phyloP scores from a whole-genome alignment of 1,139 yeast species.

The Sugiyamaella castrensis region DNA sequence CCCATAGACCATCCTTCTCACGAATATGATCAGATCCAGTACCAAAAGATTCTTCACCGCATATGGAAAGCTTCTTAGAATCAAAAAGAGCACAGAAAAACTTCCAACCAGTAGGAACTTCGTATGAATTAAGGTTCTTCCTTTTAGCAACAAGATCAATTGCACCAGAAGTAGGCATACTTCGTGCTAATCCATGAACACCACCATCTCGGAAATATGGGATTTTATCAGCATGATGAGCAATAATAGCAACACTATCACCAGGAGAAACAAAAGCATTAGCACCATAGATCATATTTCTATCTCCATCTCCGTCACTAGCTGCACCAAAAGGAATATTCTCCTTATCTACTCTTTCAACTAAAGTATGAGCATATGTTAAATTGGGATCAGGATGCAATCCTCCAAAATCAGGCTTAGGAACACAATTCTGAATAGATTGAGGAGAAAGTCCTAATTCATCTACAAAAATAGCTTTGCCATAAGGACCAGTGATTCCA shows the following conservation, averaged over 20 bases:
- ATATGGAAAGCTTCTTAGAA: slow-evolving; percentile 86
- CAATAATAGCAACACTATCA: slow-evolving; percentile 95
- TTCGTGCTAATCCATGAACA: slow-evolving; percentile 90
- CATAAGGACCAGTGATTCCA: slow-evolving; percentile 98
- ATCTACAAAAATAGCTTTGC: slow-evolving; percentile 74
- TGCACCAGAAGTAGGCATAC: slow-evolving; percentile 97
- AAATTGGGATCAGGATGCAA: slow-evolving; percentile 97
- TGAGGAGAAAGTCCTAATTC: slow-evolving; percentile 74
- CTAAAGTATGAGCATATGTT: slow-evolving; percentile 88
- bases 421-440: slow-evolving; percentile 73
- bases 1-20: slow-evolving; percentile 98
- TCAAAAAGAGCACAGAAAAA: slow-evolving; percentile 95
- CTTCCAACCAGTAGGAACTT: slow-evolving; percentile 99
- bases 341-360: slow-evolving; percentile 74
- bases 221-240: slow-evolving; percentile 83
- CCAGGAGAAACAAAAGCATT: slow-evolving; percentile 97
- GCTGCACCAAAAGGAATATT: slow-evolving; percentile 95
- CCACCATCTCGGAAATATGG: slow-evolving; percentile 90
- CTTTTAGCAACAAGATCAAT: slow-evolving; percentile 84
- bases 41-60: slow-evolving; percentile 98
- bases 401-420: slow-evolving; percentile 92
- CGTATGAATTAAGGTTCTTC: slow-evolving; percentile 74
- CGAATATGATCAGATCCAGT: slow-evolving; percentile 97
- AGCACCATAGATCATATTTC: slow-evolving; percentile 98
- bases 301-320: slow-evolving; percentile 97